Base-by-base conservation (phyloP, 768 basidiomycete species). In the Chiua virens region DNA sequence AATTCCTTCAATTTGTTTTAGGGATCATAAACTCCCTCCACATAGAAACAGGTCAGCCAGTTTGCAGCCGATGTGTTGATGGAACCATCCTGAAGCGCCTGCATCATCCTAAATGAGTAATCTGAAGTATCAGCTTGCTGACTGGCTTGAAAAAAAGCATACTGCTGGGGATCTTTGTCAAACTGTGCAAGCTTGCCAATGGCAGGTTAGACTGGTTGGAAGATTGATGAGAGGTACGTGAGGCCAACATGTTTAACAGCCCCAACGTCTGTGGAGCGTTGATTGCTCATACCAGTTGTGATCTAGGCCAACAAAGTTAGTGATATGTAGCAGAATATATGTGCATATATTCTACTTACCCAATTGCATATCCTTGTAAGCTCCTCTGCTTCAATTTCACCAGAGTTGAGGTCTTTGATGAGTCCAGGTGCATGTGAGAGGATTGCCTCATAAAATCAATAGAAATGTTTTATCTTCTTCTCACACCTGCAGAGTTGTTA, bases 41-140 rank as follows among this genome's bases (percentile, higher is more conserved):
- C 25, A 8, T 53, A 53, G 23, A 53, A 53, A 18, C 18, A 27
- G 0, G 32, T 49, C 3, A 30, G 52, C 47, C 47, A 53, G 15
- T 48, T 53, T 3, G 9, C 3, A 1, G 52, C 37, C 0, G 9
- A 43, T 5, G 30, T 17, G 7, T 25, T 35, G 6, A 43, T 34
- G 1, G 0, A 4, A 9, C 37, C 23, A 0, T 44, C 30, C 40
- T 53, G 36, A 3, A 53, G 42, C 10, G 28, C 42, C 2, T 1
- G 2, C 1, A 49, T 44, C 8, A 44, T 49, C 1, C 46, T 48
- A 34, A 38, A 30, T 30, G 7, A 39, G 25, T 7, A 30, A 38
- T 8, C 8, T 25, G 25, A n/a, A 4, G 25, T 8, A 25, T 25
- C 25, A 25, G 25, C 25, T 25, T 8, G 25, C 1, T 38, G 22